Evolutionary conservation across 2,329 filamentous ascomycete genomes (phyloP).

Genomic region (Aureobasidium sp.): DNA sequence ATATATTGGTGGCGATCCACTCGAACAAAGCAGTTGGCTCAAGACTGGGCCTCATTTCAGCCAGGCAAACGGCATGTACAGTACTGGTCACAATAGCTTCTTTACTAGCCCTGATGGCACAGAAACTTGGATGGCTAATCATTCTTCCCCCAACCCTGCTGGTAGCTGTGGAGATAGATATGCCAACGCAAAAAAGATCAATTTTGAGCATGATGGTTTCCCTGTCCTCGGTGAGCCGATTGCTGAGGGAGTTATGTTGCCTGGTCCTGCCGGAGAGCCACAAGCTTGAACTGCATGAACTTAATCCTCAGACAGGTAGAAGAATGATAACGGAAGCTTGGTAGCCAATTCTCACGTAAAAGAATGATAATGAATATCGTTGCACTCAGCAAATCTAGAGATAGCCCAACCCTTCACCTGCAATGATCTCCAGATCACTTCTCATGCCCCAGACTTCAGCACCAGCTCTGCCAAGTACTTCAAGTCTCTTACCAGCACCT

Average conservation of each 20-base stretch:
- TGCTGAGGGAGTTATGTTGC: conserved; percentile 19
- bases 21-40: conserved; percentile 38
- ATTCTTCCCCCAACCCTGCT: conserved; percentile 41
- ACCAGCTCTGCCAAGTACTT: conserved; percentile 68
- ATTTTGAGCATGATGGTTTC: conserved; percentile 42
- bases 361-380: background rate
- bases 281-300: background rate
- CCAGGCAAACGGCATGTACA: conserved; percentile 48
- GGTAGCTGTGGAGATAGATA: conserved; percentile 49
- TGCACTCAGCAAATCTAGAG: conserved; percentile 23
- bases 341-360: background rate
- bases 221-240: conserved; percentile 41
- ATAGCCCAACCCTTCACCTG: conserved; percentile 55
- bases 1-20: conserved; percentile 45
- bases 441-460: conserved; percentile 57
- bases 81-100: conserved; percentile 51
- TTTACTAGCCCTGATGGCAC: conserved; percentile 47
- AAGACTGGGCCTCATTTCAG: conserved; percentile 46
- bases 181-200: conserved; percentile 44
- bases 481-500: conserved; percentile 58
- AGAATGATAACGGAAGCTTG: no score
- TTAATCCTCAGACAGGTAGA: no score
- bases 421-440: conserved; percentile 58
- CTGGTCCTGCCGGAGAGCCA: conserved; percentile 16
- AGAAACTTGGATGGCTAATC: conserved; percentile 49